Conservation (phyloP, 1,284 basidiomycete genomes). For the Ustilago cynodontis region DNA sequence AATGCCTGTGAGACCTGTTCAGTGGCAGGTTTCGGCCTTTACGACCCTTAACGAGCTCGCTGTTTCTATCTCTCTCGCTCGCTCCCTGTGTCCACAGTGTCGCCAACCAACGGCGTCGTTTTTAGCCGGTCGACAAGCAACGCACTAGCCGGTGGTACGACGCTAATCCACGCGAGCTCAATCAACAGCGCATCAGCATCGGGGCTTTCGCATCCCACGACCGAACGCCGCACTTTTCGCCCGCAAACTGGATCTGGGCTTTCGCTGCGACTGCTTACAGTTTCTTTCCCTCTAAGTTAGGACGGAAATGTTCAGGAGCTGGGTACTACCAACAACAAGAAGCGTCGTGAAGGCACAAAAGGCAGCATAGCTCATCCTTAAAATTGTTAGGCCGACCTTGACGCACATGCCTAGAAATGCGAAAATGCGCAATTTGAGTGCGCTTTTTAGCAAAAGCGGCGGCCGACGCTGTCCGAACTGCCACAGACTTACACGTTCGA, state of each 20-base stretch:
- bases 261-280: no score
- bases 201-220: conserved; percentile 29
- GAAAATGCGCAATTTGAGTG: conserved; percentile 3
- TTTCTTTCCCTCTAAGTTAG: no score
- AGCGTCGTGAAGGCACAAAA: no score
- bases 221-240: conserved; percentile 32
- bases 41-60: neutral
- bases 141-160: conserved; percentile 8
- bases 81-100: no score
- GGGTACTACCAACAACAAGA: no score
- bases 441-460: conserved; percentile 18
- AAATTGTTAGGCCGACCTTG: neutral
- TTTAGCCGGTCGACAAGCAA: conserved; percentile 16
- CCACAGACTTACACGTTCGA: neutral
- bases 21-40: no score
- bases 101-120: neutral
- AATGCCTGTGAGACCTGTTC: neutral
- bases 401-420: neutral
- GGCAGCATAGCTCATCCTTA: no score
- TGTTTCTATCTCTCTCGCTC: neutral
- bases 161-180: no score
- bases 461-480: conserved; percentile 36
- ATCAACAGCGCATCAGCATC: no score
- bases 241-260: no score
- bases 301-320: no score